phyloP scores from a whole-genome alignment of 2,329 filamentous ascomycete species.

The Stachybotrys chlorohalonatus region DNA sequence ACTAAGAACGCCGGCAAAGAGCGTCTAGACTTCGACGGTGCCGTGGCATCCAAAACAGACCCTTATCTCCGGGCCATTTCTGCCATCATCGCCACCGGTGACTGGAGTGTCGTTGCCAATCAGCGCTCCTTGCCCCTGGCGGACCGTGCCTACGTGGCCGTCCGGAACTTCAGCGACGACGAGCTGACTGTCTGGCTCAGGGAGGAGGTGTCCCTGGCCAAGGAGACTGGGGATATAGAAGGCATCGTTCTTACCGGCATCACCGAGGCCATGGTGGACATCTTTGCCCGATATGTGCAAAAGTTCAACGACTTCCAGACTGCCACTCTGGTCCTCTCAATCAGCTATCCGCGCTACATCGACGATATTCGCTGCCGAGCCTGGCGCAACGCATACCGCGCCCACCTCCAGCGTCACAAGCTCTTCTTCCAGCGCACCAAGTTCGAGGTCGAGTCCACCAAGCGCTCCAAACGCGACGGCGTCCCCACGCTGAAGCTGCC shows the following conservation, averaged over 20 bases:
- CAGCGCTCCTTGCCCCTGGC: constrained; percentile 65
- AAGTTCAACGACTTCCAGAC: constrained; percentile 74
- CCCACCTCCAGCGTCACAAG: constrained; percentile 63
- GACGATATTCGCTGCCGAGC: constrained; percentile 66
- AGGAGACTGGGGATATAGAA: constrained; percentile 62
- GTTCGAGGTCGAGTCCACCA: constrained; percentile 70
- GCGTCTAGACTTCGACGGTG: constrained; percentile 49
- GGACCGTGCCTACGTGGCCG: constrained; percentile 65
- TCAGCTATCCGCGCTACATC: constrained; percentile 67
- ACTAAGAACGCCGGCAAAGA: constrained; percentile 33
- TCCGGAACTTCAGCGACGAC: constrained; percentile 55
- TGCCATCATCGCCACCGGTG: constrained; percentile 64
- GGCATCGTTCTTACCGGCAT: constrained; percentile 73
- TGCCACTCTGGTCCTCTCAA: constrained; percentile 63
- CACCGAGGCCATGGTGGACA: constrained; percentile 61
- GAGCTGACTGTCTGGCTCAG: constrained; percentile 59
- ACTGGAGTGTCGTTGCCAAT: constrained; percentile 67
- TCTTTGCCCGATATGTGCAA: constrained; percentile 66
- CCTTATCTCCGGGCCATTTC: constrained; percentile 75
- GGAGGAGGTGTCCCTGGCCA: constrained; percentile 51
- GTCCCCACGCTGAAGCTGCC: constrained; percentile 33
- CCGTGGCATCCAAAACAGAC: constrained; percentile 56
- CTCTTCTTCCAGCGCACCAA: constrained; percentile 66
- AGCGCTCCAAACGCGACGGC: constrained; percentile 57
- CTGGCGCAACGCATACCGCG: constrained; percentile 65